Evolutionary conservation across 306 rosid genomes (phyloP), one percentile per base, ranked within the genome.

Genomic region (Mimosa bimucronata): DNA sequence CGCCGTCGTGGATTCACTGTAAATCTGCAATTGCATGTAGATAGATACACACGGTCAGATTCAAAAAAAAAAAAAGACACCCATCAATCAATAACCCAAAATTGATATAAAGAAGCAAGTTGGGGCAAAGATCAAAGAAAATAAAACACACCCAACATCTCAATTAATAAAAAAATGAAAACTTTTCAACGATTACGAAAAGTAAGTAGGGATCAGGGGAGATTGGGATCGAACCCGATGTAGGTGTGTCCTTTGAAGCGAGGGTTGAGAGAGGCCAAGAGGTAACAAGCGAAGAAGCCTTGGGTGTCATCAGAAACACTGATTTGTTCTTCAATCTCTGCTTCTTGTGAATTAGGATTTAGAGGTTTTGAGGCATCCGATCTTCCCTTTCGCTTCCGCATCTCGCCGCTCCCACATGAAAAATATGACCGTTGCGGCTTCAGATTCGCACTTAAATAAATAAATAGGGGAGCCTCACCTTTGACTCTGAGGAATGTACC

Each of bases 1-100:
- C 98, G 85, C 25, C 98, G 94, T 40, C 91, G 85, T 2, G 98
- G 99, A 29, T 96, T 93, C 83, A 96, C 99, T 0, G 99, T 96
- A 83, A 96, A 96, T 85, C 99, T 95, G 87, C 46, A 77, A 81
- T 80, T 79, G 34, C 69, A 74, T 0, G 58, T 38, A 73, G 18
- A 50, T 73, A 5, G n/a, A n/a, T n/a, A 42, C n/a, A 65, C 40
- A 64, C 11, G 23, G 18, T 66, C 44, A 66, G 57, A 28, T 19
- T 34, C 38, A 34, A 34, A 34, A 34, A 34, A 3, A 3, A 34
- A 34, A 34, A 34, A 34, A 34, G 5, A 34, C 38, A 34, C 38
- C 38, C 38, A 34, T 34, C 38, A n/a, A n/a, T n/a, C n/a, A n/a
- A n/a, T 40, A 57, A 57, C 74, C 28, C 29, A 66, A 19, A 66